phyloP scores from a whole-genome alignment of 345 rosid species.

The Nephelium lappaceum region DNA sequence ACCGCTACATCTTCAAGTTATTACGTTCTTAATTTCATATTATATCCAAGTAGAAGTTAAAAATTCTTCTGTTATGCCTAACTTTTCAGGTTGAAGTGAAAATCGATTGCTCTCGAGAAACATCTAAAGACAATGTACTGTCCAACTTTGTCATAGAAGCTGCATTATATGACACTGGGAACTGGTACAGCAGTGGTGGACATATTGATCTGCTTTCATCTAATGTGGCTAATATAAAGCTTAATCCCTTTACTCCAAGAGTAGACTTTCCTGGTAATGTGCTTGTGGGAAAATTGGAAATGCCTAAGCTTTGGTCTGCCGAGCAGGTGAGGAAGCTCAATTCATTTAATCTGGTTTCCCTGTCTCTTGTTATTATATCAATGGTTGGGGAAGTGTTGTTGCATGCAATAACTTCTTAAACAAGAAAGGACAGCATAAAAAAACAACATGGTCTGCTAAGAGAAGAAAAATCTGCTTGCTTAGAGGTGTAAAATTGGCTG shows the following conservation, averaged over 20 bases:
- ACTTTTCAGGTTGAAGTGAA: constrained; percentile 83
- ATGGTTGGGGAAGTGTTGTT: neutral
- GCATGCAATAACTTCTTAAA: neutral
- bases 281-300: constrained; percentile 74
- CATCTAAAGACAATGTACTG: constrained; percentile 50
- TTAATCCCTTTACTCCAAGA: constrained; percentile 39
- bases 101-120: constrained; percentile 62
- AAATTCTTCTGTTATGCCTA: constrained; percentile 12
- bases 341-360: neutral
- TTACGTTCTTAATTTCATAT: constrained; percentile 7
- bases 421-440: neutral
- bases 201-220: constrained; percentile 55
- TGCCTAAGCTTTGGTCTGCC: constrained; percentile 94
- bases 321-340: constrained; percentile 67
- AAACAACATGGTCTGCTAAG: neutral
- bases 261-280: constrained; percentile 72
- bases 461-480: neutral
- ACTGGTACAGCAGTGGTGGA: constrained; percentile 56
- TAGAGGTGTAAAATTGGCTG: too few relatives aligned
- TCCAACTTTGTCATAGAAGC: constrained; percentile 72
- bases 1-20: constrained; percentile 10
- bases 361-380: neutral
- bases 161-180: constrained; percentile 67
- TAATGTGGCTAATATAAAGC: constrained; percentile 57
- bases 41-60: neutral